These are phyloP conservation scores for Cyclotella cryptica DNA, from an alignment of 108 stramenopile species.

Conservation along the genomic window DNA sequence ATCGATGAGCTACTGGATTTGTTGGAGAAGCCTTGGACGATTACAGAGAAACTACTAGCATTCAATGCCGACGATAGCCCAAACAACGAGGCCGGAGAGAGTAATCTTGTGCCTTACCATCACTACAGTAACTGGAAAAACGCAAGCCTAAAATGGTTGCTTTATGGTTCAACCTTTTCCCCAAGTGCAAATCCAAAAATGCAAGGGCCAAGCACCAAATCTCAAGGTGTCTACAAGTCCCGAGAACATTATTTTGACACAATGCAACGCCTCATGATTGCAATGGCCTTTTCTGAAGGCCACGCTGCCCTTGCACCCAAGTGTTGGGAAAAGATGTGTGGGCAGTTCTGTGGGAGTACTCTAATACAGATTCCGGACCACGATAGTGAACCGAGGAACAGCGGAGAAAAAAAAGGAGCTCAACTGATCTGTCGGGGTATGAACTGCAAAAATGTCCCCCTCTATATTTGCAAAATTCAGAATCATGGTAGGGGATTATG, in stretches of 20 bases:
- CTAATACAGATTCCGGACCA: constrained; percentile 29
- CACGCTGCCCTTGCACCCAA: constrained; percentile 47
- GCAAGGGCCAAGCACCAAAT: constrained; percentile 24
- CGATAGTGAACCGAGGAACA: background rate
- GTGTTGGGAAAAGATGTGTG: constrained; percentile 33
- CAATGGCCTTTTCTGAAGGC: constrained; percentile 60
- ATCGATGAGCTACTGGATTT: constrained; percentile 23
- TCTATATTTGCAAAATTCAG: constrained; percentile 24
- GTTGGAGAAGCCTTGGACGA: constrained; percentile 36
- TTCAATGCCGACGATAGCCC: background rate
- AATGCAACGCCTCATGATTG: constrained; percentile 48
- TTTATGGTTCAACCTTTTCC: constrained; percentile 13
- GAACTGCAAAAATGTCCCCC: constrained; percentile 23
- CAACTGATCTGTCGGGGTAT: constrained; percentile 30
- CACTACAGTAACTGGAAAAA: constrained; percentile 27
- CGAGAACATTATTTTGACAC: constrained; percentile 47
- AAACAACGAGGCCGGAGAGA: background rate
- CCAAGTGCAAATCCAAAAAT: constrained; percentile 29
- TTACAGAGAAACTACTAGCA: constrained; percentile 19
- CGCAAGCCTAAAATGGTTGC: constrained; percentile 22
- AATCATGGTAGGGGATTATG: constrained; percentile 35
- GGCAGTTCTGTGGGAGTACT: constrained; percentile 23
- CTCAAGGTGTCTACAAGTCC: constrained; percentile 48
- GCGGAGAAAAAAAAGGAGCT: background rate
- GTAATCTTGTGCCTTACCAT: constrained; percentile 13